Evolutionary conservation across 176 grass and related monocot species (phyloP), one percentile per base, ranked within the genome.

Genomic region (Saccharum officinarum): DNA sequence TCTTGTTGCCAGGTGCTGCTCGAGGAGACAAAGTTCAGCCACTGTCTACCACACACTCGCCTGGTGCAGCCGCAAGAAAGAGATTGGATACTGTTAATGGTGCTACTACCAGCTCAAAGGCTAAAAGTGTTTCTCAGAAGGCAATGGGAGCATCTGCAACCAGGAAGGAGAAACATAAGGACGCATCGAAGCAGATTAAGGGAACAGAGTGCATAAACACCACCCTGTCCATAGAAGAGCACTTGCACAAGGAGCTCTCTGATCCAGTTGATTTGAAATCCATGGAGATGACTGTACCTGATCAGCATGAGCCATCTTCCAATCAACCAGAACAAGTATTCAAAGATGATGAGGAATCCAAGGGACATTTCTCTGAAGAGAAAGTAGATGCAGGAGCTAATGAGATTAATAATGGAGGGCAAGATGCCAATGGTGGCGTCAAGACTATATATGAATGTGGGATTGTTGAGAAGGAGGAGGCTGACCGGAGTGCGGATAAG

Each of bases 71-170:
- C 6, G 8, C 80, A 14, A 87, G 83, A 64, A 90, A 80, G 55
- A 87, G 59, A 83, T 20, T 55, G 22, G 84, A 90, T 74, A 4
- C 46, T 22, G 76, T 77, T 59, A 89, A 84, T 68, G 75, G 80
- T 75, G 20, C 54, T 45, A 40, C 17, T 69, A 38, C 37, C 36
- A 79, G 17, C 74, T 83, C 84, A 68, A 75, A 66, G 80, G 28
- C 67, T 73, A 90, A 82, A 86, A 82, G 80, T 83, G 28, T 65
- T 78, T 18, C 75, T 67, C 80, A 80, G 12, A 83, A 76, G 75
- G 44, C 67, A 86, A 65, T 46, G 46, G 80, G 14, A 1, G 38
- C 45, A 78, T 62, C 59, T 38, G 38, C 10, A 83, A 33, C 3
- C n/a, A 68, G 46, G 11, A 86, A 83, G 74, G 84, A 90, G 22